Conservation (phyloP, 495 filamentous ascomycete genomes). For the Lichina pygmaea region DNA sequence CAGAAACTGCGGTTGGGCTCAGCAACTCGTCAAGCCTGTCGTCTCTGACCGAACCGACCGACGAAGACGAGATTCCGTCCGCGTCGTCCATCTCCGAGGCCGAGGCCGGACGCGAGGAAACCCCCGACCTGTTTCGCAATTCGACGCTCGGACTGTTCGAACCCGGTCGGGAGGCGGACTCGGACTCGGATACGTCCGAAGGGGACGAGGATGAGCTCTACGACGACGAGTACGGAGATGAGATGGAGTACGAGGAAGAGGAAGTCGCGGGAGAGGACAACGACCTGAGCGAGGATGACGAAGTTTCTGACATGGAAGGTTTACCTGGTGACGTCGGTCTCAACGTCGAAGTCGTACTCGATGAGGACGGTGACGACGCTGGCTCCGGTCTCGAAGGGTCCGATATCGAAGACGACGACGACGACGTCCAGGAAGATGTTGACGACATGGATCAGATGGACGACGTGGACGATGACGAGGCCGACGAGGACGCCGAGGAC, state of each 20-base stretch:
- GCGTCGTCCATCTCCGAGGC: constrained; percentile 73
- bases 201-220: constrained; percentile 59
- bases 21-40: constrained; percentile 53
- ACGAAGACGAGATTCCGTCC: constrained; percentile 74
- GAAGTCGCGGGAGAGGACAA: constrained; percentile 57
- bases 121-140: constrained; percentile 88
- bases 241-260: constrained; percentile 76
- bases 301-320: constrained; percentile 64
- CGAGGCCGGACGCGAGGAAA: constrained; percentile 79
- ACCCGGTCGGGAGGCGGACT: constrained; percentile 51
- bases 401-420: constrained; percentile 12
- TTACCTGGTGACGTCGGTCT: constrained; percentile 49
- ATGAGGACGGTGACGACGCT: constrained; percentile 26
- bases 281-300: constrained; percentile 69
- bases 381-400: constrained; percentile 14
- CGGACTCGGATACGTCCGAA: constrained; percentile 36
- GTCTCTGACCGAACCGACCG: constrained; percentile 24
- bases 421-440: constrained; percentile 23
- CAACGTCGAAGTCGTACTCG: constrained; percentile 65
- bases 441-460: constrained; percentile 31
- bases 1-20: constrained; percentile 59
- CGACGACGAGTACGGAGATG: constrained; percentile 59
- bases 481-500: constrained; percentile 28
- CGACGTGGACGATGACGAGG: constrained; percentile 32
- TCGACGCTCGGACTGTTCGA: constrained; percentile 90